Evolutionary conservation across 1,284 basidiomycete genomes (phyloP), one percentile per base, ranked within the genome.

Genomic region (Ustilago lituana): DNA sequence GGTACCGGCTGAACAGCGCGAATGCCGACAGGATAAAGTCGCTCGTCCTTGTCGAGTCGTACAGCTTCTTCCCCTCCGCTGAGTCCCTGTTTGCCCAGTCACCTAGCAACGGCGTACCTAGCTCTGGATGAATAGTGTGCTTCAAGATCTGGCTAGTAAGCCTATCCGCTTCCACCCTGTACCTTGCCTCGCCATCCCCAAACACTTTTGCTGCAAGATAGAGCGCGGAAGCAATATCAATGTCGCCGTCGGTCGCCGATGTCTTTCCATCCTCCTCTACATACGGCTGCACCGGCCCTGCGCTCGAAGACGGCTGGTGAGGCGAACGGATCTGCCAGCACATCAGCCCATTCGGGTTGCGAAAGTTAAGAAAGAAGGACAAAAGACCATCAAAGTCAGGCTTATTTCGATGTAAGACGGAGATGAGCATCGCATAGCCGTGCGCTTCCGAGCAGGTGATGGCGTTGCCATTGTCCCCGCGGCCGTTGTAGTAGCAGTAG

Each of bases 371-470:
- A 38, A 76, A 78, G 44, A 78, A 79, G 1, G 36, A 10, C 7
- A 79, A 44, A 2, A 79, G 65, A 3, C 73, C 66, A 32, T 79
- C 77, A 17, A 79, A 73, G 32, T 79, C 77, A 5, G 46, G 15
- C 14, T 64, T 67, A 46, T 75, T 77, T 14, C 69, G 46, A 38
- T 78, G 76, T 17, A 78, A 57, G 2, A 71, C 66, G 1, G 75
- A 66, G 52, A 77, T 79, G 23, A 79, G 58, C 75, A 79, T 79
- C 0, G 75, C 77, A 43, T 79, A 79, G 6, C 76, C 77, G 36
- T 79, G 77, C 15, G 77, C 77, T 45, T 79, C 77, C 5, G 75
- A 77, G 46, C 77, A 79, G 5, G 77, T 79, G n/a, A 79, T 60
- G 5, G 77, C 77, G 35, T 79, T 70, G 19, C 76, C 77, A 52